Evolutionary conservation across 345 rosid species (phyloP), one percentile per base, ranked within the genome.

Genomic region (Turnera subulata): DNA sequence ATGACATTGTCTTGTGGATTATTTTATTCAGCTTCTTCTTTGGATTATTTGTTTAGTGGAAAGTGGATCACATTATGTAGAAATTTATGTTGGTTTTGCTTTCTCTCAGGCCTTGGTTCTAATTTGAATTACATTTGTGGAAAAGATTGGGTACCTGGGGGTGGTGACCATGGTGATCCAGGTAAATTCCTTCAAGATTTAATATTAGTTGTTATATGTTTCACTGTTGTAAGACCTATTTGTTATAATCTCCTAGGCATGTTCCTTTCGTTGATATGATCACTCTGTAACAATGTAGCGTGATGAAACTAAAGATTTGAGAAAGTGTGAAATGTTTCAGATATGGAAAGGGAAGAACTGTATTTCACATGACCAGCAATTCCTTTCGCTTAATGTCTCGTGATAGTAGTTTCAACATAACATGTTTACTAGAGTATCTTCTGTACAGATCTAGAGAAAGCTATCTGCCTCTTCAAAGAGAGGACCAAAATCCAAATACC

Each of bases 101-200:
- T 74, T 46, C 67, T 56, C 5, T 69, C 80, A 91, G 98, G 92
- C 42, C 95, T 88, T 62, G 98, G 96, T 58, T 81, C 90, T 57
- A 79, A 69, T 56, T 49, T 70, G 61, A 78, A 82, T 63, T 85
- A 85, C 69, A 88, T 91, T 3, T 88, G 98, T 63, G 95, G 96
- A 70, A 81, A 52, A 77, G 95, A 91, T 68, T 88, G 90, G 96
- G 69, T 29, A 38, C 47, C 19, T 53, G 83, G 69, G 66, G n/a
- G 82, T n/a, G 90, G 95, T 29, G 96, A 85, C 80, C 79, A 88
- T 78, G 98, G 98, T 55, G 96, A 88, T 86, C 90, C 82, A 69
- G 96, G 96, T 88, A 74, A 51, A 29, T 29, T 3, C 35, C 4
- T n/a, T 29, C 8, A 3, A 8, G 8, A 8, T 29, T 29, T 29